A percentile compares a stretch with the other conserved stretches of the same genome.
These are phyloP conservation scores for Ascochyta clinopodiicola DNA, from an alignment of 2,329 filamentous ascomycete species.

Conservation along the genomic window DNA sequence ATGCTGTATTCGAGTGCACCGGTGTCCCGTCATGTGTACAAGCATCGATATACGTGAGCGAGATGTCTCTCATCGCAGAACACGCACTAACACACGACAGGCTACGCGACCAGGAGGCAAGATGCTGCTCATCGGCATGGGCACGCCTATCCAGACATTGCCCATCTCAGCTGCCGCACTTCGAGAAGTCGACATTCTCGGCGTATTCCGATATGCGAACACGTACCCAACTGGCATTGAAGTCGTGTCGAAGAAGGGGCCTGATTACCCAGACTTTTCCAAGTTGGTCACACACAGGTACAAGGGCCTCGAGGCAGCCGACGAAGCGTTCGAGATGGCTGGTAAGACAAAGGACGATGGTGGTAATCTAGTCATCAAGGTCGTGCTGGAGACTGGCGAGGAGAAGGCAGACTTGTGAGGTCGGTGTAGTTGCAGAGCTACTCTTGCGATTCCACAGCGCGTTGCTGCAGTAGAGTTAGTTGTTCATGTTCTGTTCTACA, in stretches of 20 bases:
- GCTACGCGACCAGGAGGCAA: constrained; percentile 72
- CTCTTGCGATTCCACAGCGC: not conserved
- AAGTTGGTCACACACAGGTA: constrained; percentile 78
- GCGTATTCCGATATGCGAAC: constrained; percentile 79
- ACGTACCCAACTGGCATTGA: constrained; percentile 75
- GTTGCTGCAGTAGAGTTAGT: not conserved
- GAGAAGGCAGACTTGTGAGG: constrained; percentile 28
- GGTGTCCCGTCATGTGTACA: constrained; percentile 78
- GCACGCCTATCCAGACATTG: constrained; percentile 75
- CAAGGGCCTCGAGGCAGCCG: constrained; percentile 67
- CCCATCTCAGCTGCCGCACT: constrained; percentile 75
- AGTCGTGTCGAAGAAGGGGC: constrained; percentile 57
- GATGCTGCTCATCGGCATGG: constrained; percentile 81
- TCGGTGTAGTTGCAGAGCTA: not conserved
- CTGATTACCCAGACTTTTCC: constrained; percentile 67
- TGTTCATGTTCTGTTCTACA: constrained; percentile 1
- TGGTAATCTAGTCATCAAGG: constrained; percentile 74
- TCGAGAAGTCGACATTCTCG: constrained; percentile 78
- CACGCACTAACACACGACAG: constrained; percentile 33
- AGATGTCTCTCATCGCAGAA: not conserved
- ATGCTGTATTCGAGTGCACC: constrained; percentile 77
- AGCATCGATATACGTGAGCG: constrained; percentile 70
- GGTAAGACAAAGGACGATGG: constrained; percentile 70
- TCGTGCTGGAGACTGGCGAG: constrained; percentile 61
- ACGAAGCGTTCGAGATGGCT: constrained; percentile 73